Evolutionary conservation across 2,329 filamentous ascomycete genomes (phyloP).

Genomic region (Madurella fahalii): DNA sequence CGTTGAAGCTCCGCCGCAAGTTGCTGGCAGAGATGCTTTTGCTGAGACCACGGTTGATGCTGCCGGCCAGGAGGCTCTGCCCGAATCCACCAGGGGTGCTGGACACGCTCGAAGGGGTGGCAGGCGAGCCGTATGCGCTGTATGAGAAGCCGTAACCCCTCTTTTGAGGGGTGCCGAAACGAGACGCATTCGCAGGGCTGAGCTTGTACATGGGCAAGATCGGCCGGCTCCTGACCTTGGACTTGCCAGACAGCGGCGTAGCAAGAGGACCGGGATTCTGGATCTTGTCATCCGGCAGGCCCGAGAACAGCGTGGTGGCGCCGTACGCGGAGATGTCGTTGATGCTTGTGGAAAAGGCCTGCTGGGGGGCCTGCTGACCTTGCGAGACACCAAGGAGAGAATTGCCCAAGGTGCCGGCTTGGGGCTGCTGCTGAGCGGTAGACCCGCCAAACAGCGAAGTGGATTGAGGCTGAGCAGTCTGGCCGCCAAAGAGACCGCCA

Average conservation of each 20-base stretch:
- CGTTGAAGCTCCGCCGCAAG: slow-evolving; percentile 73
- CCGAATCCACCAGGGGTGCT: slow-evolving; percentile 66
- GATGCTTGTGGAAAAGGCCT: slow-evolving; percentile 72
- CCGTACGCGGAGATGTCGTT: slow-evolving; percentile 87
- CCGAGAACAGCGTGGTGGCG: slow-evolving; percentile 78
- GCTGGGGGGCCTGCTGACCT: slow-evolving; percentile 48
- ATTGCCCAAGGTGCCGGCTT: slow-evolving; percentile 41
- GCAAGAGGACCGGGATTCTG: slow-evolving; percentile 83
- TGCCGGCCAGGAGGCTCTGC: slow-evolving; percentile 62
- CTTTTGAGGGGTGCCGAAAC: slow-evolving; percentile 79
- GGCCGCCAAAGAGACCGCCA: slow-evolving; percentile 29
- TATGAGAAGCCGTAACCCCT: slow-evolving; percentile 89
- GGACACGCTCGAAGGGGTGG: slow-evolving; percentile 60
- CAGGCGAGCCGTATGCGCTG: slow-evolving; percentile 83
- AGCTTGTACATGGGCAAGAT: slow-evolving; percentile 85
- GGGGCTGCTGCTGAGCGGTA: slow-evolving; percentile 47
- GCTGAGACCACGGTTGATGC: slow-evolving; percentile 65
- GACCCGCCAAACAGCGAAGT: slow-evolving; percentile 50
- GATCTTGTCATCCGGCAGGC: slow-evolving; percentile 58
- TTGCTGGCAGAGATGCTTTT: slow-evolving; percentile 90
- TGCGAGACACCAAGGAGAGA: slow-evolving; percentile 59
- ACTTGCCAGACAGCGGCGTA: slow-evolving; percentile 74
- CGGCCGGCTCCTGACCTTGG: slow-evolving; percentile 71
- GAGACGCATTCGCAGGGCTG: slow-evolving; percentile 73
- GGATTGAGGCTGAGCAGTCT: slow-evolving; percentile 15